These are phyloP conservation scores for Forsythia suspensa DNA, from an alignment of 257 asterid species.

Conservation along the genomic window DNA sequence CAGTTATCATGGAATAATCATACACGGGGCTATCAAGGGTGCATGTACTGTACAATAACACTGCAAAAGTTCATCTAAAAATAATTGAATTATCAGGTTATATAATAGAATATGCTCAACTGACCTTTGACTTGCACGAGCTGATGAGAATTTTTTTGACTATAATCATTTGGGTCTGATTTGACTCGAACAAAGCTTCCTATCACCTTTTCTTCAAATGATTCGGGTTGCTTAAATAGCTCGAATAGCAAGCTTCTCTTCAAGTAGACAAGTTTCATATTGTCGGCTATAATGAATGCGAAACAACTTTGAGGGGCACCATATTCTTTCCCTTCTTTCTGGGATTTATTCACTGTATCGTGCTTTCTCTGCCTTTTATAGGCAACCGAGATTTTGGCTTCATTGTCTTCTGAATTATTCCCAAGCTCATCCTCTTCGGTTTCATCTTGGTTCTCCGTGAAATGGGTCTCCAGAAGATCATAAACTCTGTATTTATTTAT, in stretches of 20 bases:
- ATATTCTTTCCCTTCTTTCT: slow-evolving; percentile 21
- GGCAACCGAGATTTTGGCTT: slow-evolving; percentile 14
- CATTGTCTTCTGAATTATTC: slow-evolving; percentile 32
- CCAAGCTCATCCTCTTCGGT: slow-evolving; percentile 52
- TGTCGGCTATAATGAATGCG: slow-evolving; percentile 63
- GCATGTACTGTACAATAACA: slow-evolving; percentile 9
- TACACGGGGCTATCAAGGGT: background rate
- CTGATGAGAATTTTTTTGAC: slow-evolving; percentile 41
- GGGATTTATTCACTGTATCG: slow-evolving; percentile 29
- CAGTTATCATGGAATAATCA: background rate
- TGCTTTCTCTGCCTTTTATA: slow-evolving; percentile 35
- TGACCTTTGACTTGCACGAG: slow-evolving; percentile 84
- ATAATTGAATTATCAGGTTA: slow-evolving; percentile 6
- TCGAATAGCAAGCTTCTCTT: slow-evolving; percentile 60
- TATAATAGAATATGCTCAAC: slow-evolving; percentile 18
- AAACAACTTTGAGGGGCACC: slow-evolving; percentile 36
- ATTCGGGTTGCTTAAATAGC: slow-evolving; percentile 53
- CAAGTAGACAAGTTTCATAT: slow-evolving; percentile 75
- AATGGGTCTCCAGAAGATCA: slow-evolving; percentile 63
- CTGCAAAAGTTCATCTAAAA: slow-evolving; percentile 15
- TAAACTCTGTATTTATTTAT: slow-evolving; percentile 38
- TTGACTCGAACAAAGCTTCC: slow-evolving; percentile 73
- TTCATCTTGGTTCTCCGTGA: slow-evolving; percentile 47
- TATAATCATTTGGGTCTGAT: slow-evolving; percentile 45
- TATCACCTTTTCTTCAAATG: slow-evolving; percentile 59